These are phyloP conservation scores for Aspergillus wentii DNA, from an alignment of 495 filamentous ascomycete species.

Conservation along the genomic window DNA sequence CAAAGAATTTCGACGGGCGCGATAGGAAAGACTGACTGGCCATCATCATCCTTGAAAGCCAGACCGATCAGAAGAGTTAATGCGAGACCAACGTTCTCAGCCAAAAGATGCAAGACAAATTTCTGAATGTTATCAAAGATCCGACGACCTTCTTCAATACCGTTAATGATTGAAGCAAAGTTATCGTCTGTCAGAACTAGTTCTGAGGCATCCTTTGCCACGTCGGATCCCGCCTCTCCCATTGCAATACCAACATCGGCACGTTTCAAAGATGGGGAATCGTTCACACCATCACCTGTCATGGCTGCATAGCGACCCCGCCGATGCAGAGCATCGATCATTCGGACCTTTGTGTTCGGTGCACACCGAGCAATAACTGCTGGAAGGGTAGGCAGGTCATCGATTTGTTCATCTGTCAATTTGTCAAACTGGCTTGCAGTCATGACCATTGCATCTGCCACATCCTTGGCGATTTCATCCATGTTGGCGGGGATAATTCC, in stretches of 20 bases:
- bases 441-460: slow-evolving; percentile 63
- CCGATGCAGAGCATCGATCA: slow-evolving; percentile 71
- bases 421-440: slow-evolving; percentile 66
- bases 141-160: slow-evolving; percentile 65
- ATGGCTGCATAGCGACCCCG: slow-evolving; percentile 67
- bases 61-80: slow-evolving; percentile 65
- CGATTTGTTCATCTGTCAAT: slow-evolving; percentile 59
- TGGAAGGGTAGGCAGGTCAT: slow-evolving; percentile 58
- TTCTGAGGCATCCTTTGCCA: slow-evolving; percentile 81
- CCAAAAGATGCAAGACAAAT: slow-evolving; percentile 68
- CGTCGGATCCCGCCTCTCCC: slow-evolving; percentile 72
- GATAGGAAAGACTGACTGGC: slow-evolving; percentile 67
- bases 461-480: slow-evolving; percentile 43
- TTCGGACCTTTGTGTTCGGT: slow-evolving; percentile 69
- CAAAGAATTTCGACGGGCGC: slow-evolving; percentile 70
- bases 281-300: slow-evolving; percentile 90
- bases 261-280: slow-evolving; percentile 73
- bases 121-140: slow-evolving; percentile 79
- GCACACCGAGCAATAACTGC: slow-evolving; percentile 68
- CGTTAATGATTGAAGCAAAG: slow-evolving; percentile 75
- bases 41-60: slow-evolving; percentile 59
- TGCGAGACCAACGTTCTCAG: slow-evolving; percentile 70
- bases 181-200: slow-evolving; percentile 81
- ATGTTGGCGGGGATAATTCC: slow-evolving; percentile 60
- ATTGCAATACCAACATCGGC: slow-evolving; percentile 86